Evolutionary conservation across 2,329 filamentous ascomycete species (phyloP).

Genomic region (Monosporascus sp.): DNA sequence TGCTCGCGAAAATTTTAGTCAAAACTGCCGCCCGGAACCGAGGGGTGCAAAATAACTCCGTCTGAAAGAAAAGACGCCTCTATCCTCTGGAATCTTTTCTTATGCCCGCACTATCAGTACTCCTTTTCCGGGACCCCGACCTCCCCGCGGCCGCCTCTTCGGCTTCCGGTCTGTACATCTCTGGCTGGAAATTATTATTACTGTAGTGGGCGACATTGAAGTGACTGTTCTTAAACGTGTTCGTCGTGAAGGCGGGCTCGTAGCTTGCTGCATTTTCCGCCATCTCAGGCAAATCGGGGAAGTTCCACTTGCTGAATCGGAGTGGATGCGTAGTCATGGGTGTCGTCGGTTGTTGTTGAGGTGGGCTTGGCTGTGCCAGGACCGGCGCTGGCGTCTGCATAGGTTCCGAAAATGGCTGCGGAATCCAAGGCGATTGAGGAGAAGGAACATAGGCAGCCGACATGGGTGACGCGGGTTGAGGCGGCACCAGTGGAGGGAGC

Average conservation of each 20-base stretch:
- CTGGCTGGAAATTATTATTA: slow-evolving; percentile 57
- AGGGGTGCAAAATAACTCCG: slow-evolving; percentile 14
- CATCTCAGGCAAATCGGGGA: slow-evolving; percentile 26
- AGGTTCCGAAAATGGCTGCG: slow-evolving; percentile 28
- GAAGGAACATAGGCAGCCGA: slow-evolving; percentile 27
- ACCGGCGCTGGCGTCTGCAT: slow-evolving; percentile 17
- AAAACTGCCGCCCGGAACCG: slow-evolving; percentile 12
- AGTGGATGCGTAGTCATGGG: slow-evolving; percentile 31
- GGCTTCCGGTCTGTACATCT: slow-evolving; percentile 41
- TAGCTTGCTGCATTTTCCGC: slow-evolving; percentile 32
- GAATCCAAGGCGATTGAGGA: slow-evolving; percentile 33
- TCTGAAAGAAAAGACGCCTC: slow-evolving; percentile 16
- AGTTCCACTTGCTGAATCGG: slow-evolving; percentile 53
- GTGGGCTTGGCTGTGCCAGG: slow-evolving; percentile 27
- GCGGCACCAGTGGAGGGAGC: slow-evolving; percentile 30
- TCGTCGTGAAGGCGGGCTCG: slow-evolving; percentile 48
- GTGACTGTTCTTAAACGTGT: slow-evolving; percentile 60
- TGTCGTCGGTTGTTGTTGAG: slow-evolving; percentile 21
- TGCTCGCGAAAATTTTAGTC: slow-evolving; percentile 4
- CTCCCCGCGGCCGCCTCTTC: slow-evolving; percentile 30
- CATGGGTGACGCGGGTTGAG: slow-evolving; percentile 28
- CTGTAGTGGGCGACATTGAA: slow-evolving; percentile 64
- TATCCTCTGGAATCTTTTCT: slow-evolving; percentile 27
- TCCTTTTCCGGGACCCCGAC: slow-evolving; percentile 23
- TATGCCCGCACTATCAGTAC: slow-evolving; percentile 23